phyloP scores from a whole-genome alignment of 2,329 filamentous ascomycete species.

The Emmonsiellopsis sp. region DNA sequence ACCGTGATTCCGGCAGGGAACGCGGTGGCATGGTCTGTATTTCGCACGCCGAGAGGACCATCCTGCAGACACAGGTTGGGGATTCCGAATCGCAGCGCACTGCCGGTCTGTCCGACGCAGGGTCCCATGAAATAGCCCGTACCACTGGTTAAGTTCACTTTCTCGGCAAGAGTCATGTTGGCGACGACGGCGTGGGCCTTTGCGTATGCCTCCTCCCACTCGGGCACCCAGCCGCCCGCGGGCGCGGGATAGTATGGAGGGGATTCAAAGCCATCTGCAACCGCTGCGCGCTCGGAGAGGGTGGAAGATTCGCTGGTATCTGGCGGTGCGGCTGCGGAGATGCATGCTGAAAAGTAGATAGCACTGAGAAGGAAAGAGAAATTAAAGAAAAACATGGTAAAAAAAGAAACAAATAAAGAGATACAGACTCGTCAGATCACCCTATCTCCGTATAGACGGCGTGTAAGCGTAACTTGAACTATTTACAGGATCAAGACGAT shows the following conservation, averaged over 20 bases:
- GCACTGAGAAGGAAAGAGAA: neutral
- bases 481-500: too few species aligned
- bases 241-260: slow-evolving; percentile 65
- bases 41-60: slow-evolving; percentile 60
- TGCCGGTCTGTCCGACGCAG: slow-evolving; percentile 70
- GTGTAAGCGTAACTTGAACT: too few species aligned
- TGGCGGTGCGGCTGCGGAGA: neutral
- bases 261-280: slow-evolving; percentile 19
- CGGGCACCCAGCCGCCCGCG: slow-evolving; percentile 59
- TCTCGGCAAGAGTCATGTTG: slow-evolving; percentile 71
- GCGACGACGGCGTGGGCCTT: slow-evolving; percentile 61
- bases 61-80: slow-evolving; percentile 65
- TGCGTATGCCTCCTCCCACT: slow-evolving; percentile 61
- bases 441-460: too few species aligned
- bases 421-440: neutral
- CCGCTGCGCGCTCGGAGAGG: neutral
- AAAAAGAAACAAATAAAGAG: slow-evolving; percentile 11
- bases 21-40: slow-evolving; percentile 65
- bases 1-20: slow-evolving; percentile 73
- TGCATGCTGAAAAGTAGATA: neutral
- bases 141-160: slow-evolving; percentile 67
- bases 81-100: slow-evolving; percentile 60
- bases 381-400: neutral
- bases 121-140: slow-evolving; percentile 63
- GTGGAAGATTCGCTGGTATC: neutral